A percentile compares a stretch with the other conserved stretches of the same genome.
Conservation (phyloP, 192 early-diverging fungal genomes). For the Coemansia sp. region DNA sequence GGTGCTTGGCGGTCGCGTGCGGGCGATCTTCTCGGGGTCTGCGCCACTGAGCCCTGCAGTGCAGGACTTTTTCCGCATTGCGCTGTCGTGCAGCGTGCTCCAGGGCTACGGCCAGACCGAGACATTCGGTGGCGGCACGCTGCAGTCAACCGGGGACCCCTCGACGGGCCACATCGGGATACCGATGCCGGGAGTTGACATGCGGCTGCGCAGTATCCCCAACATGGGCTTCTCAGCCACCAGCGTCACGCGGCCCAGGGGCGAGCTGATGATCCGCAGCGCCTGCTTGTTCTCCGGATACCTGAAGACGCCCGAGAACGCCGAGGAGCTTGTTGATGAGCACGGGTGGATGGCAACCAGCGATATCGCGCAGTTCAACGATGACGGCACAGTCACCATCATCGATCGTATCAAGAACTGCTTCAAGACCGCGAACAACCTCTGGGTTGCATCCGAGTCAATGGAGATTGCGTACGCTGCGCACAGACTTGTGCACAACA, state of each 20-base stretch:
- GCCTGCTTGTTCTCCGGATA: constrained; percentile 74
- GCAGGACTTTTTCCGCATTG: constrained; percentile 70
- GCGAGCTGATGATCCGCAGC: constrained; percentile 82
- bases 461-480: constrained; percentile 73
- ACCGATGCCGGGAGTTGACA: constrained; percentile 62
- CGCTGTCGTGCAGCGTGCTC: constrained; percentile 57
- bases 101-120: constrained; percentile 91
- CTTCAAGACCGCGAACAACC: constrained; percentile 75
- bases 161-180: constrained; percentile 69
- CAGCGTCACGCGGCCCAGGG: constrained; percentile 74
- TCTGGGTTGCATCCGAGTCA: constrained; percentile 87
- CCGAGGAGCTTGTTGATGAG: constrained; percentile 64
- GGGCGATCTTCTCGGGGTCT: constrained; percentile 70
- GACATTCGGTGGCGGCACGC: constrained; percentile 35
- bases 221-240: constrained; percentile 76
- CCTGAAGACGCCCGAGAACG: constrained; percentile 71
- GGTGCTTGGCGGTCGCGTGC: constrained; percentile 70
- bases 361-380: constrained; percentile 72
- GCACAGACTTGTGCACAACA: constrained; percentile 71
- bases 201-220: constrained; percentile 82
- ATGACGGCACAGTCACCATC: constrained; percentile 63
- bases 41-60: constrained; percentile 71
- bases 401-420: constrained; percentile 77
- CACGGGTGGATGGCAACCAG: constrained; percentile 80
- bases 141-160: constrained; percentile 55